A percentile compares a stretch with the other conserved stretches of the same genome.
Conservation (phyloP, 352 stramenopile genomes). For the Pythium grandisporangium region DNA sequence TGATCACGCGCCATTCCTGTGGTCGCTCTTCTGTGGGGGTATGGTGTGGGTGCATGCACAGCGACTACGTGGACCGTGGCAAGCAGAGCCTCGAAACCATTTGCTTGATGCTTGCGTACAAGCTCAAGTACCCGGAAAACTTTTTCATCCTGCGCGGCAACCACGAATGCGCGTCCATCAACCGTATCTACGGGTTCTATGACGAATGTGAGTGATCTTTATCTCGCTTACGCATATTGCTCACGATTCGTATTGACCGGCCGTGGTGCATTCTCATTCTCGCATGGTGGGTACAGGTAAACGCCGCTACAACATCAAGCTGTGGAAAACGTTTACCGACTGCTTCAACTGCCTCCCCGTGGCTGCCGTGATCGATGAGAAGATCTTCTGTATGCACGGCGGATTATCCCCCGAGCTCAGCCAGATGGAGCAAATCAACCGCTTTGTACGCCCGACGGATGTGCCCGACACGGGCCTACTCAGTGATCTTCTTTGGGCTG, state of each 20-base stretch:
- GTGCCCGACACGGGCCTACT: slow-evolving; percentile 92
- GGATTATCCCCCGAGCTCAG: slow-evolving; percentile 93
- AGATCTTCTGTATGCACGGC: slow-evolving; percentile 99
- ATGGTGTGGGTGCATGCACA: slow-evolving; percentile 1
- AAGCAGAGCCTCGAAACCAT: slow-evolving; percentile 85
- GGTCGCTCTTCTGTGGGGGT: not conserved
- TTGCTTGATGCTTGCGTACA: slow-evolving; percentile 75
- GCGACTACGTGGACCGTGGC: slow-evolving; percentile 83
- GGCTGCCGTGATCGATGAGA: slow-evolving; percentile 97
- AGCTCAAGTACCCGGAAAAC: slow-evolving; percentile 84
- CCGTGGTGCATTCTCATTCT: too few relatives aligned
- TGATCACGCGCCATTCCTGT: not conserved
- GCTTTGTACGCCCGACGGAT: slow-evolving; percentile 88
- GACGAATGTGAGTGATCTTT: slow-evolving; percentile 46
- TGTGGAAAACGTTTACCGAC: slow-evolving; percentile 98
- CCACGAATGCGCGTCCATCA: slow-evolving; percentile 77
- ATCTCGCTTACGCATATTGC: not conserved
- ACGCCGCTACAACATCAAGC: slow-evolving; percentile 93
- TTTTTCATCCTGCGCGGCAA: slow-evolving; percentile 80
- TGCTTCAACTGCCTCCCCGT: slow-evolving; percentile 89
- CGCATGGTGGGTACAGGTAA: slow-evolving; percentile 42
- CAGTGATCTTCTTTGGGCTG: slow-evolving; percentile 95
- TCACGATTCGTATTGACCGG: too few relatives aligned
- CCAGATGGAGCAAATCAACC: slow-evolving; percentile 92
- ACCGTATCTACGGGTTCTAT: slow-evolving; percentile 80